phyloP scores from a whole-genome alignment of 257 asterid species.

The Lithospermum erythrorhizon region DNA sequence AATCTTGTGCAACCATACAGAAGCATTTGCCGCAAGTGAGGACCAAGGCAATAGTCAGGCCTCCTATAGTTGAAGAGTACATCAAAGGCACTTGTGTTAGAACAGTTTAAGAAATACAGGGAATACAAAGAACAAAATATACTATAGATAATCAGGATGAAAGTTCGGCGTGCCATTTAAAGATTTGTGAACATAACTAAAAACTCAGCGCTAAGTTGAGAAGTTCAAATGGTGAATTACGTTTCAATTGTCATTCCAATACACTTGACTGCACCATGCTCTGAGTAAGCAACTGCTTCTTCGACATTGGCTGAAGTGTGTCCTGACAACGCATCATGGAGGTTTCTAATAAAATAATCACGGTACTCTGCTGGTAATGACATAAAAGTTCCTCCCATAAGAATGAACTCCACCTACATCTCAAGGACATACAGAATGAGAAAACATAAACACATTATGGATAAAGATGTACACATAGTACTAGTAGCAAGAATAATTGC shows the following conservation, averaged over 20 bases:
- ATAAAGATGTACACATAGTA: background rate
- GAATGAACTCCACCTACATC: conserved; percentile 88
- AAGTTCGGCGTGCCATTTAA: background rate
- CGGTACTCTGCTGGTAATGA: conserved; percentile 95
- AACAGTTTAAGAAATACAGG: background rate
- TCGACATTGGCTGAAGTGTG: conserved; percentile 94
- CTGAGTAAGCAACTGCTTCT: conserved; percentile 95
- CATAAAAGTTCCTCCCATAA: conserved; percentile 99
- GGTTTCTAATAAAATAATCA: conserved; percentile 79
- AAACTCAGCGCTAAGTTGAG: conserved; percentile 2
- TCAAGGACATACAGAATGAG: conserved; percentile 11
- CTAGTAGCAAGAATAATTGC: background rate
- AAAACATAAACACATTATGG: conserved; percentile 2
- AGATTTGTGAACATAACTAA: background rate
- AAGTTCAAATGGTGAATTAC: conserved; percentile 29
- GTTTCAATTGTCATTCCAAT: conserved; percentile 99
- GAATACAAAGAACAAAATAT: background rate
- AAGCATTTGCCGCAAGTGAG: conserved; percentile 98
- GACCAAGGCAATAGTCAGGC: conserved; percentile 98
- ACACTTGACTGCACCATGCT: conserved; percentile 86
- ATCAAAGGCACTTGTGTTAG: conserved; percentile 12
- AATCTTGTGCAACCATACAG: conserved; percentile 88
- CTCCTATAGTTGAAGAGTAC: conserved; percentile 41
- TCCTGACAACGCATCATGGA: conserved; percentile 97
- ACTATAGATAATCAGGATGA: background rate